These are phyloP conservation scores for Talaromyces sp. DNA, from an alignment of 2,329 filamentous ascomycete species.

Conservation along the genomic window DNA sequence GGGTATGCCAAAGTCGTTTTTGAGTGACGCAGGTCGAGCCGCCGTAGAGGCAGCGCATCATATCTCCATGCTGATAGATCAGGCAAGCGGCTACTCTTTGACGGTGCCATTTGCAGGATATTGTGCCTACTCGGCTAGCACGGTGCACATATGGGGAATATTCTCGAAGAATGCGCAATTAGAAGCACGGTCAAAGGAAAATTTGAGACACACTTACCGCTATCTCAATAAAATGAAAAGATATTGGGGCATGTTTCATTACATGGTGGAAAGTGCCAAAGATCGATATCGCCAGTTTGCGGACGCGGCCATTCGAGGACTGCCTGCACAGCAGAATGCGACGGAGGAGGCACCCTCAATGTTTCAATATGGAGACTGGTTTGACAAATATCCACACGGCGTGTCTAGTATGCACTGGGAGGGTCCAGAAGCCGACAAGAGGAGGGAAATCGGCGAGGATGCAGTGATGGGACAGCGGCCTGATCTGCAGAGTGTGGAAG, in stretches of 20 bases:
- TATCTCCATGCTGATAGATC: constrained; percentile 79
- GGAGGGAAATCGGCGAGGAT: constrained; percentile 78
- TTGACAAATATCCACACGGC: constrained; percentile 88
- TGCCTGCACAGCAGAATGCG: constrained; percentile 25
- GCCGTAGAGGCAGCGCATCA: constrained; percentile 81
- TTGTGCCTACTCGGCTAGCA: constrained; percentile 87
- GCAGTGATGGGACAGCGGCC: constrained; percentile 84
- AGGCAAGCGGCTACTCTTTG: constrained; percentile 74
- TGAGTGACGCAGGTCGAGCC: constrained; percentile 69
- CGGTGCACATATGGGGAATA: constrained; percentile 88
- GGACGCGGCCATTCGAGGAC: constrained; percentile 71
- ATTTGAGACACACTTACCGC: constrained; percentile 81
- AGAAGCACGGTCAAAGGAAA: constrained; percentile 75
- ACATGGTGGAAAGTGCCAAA: constrained; percentile 88
- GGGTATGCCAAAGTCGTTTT: constrained; percentile 73
- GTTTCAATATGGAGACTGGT: constrained; percentile 98
- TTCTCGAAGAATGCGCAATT: constrained; percentile 78
- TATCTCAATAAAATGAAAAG: constrained; percentile 94
- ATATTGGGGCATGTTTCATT: constrained; percentile 98
- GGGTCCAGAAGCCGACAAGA: constrained; percentile 64
- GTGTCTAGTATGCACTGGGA: constrained; percentile 81
- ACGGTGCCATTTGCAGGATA: constrained; percentile 93
- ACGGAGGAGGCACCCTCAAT: constrained; percentile 57
- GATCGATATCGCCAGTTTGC: constrained; percentile 82
- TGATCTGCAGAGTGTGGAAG: constrained; percentile 88